phyloP scores from a whole-genome alignment of 768 basidiomycete genomes.

The Leccinum disarticulatum region DNA sequence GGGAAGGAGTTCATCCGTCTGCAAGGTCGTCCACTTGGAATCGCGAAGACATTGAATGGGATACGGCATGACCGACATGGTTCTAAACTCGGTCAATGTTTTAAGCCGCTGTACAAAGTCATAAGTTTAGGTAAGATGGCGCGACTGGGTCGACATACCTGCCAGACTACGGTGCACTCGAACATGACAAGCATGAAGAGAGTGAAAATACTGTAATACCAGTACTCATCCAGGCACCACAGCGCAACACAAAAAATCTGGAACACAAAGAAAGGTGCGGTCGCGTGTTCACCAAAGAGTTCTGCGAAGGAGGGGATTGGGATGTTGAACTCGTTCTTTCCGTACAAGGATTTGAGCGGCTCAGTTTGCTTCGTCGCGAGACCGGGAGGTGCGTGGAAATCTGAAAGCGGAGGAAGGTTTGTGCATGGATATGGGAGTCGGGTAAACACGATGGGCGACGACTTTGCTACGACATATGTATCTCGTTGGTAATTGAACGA shows the following conservation, averaged over 20 bases:
- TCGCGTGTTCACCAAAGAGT: conserved; percentile 93
- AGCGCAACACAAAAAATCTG: conserved; percentile 97
- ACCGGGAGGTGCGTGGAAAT: conserved; percentile 61
- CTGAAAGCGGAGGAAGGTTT: conserved; percentile 59
- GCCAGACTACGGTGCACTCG: conserved; percentile 98
- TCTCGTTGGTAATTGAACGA: conserved; percentile 95
- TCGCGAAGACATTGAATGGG: conserved; percentile 81
- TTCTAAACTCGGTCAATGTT: conserved; percentile 93
- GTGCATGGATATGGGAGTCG: conserved; percentile 89
- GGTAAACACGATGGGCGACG: conserved; percentile 60
- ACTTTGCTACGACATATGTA: conserved; percentile 74
- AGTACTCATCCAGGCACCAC: conserved; percentile 98
- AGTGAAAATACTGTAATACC: conserved; percentile 98
- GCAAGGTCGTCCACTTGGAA: conserved; percentile 74
- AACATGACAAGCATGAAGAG: conserved; percentile 98
- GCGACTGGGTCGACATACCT: conserved; percentile 52
- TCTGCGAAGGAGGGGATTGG: conserved; percentile 93
- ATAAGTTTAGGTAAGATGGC: neutral
- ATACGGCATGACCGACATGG: conserved; percentile 94
- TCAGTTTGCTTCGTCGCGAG: conserved; percentile 50
- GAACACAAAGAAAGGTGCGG: conserved; percentile 99
- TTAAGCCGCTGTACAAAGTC: conserved; percentile 65
- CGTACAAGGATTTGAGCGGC: conserved; percentile 66
- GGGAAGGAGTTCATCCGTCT: conserved; percentile 86
- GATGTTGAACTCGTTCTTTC: conserved; percentile 94